Evolutionary conservation across 2,329 filamentous ascomycete genomes (phyloP), one percentile per base, ranked within the genome.

Genomic region (Botrytis tulipae): DNA sequence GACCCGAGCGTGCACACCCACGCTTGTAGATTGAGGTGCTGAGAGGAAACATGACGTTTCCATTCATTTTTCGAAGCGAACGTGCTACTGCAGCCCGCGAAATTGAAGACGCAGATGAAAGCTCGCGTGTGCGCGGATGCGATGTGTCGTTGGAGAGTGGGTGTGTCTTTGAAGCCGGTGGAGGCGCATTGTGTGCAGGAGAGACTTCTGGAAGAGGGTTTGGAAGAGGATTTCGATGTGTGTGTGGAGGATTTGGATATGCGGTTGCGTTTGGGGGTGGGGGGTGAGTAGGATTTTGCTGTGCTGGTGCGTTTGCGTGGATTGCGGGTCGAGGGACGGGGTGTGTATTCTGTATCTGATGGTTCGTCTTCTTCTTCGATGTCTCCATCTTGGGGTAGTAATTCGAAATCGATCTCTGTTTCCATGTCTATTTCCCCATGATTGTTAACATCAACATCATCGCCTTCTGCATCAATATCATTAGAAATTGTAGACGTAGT

Each of bases 1-100:
- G 78, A 80, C 37, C 79, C 80, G 18, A 80, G 77, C 40, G 83
- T 79, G 83, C 95, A 98, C 73, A 91, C 86, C 89, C 91, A 98
- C 82, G 90, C 92, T 62, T 87, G 84, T 4, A 93, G 85, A 71
- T 91, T 88, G 35, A 97, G 85, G 80, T 98, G 95, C 80, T 97
- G 92, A 0, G 92, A 92, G 46, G 86, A 84, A 78, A 95, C 89
- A 80, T 98, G 95, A 0, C 95, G 90, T 82, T 98, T 98, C 95
- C 95, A 98, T 82, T 98, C 95, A 80, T 97, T 97, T 84, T 97
- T 97, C 77, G 87, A 91, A 4, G 88, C 87, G 79, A 97, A 97
- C 0, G 87, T 90, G 3, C 90, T 88, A 0, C 75, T 76, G 83
- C 95, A 98, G 48, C 92, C 92, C 73, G 94, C 96, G 72, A 89